phyloP scores from a whole-genome alignment of 2,329 filamentous ascomycete species.

The Aspergillus pseudoterreus region DNA sequence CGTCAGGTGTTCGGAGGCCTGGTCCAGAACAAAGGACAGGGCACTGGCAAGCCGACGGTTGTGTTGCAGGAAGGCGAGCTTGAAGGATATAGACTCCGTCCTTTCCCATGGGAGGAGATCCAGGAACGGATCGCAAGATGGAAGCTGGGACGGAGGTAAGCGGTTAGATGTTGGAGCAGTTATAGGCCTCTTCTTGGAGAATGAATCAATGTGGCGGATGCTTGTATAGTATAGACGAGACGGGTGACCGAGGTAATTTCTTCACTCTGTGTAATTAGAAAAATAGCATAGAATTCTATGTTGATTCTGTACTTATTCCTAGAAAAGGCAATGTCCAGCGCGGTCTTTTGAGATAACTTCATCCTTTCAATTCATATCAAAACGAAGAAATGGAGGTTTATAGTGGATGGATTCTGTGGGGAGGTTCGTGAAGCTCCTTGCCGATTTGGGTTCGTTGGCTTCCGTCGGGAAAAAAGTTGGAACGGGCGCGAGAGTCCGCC shows the following conservation, averaged over 20 bases:
- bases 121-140: conserved; percentile 80
- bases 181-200: background rate
- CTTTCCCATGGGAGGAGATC: conserved; percentile 81
- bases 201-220: background rate
- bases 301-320: conserved; percentile 13
- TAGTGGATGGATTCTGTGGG: background rate
- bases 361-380: background rate
- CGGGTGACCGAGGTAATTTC: conserved; percentile 3
- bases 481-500: conserved; percentile 18
- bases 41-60: conserved; percentile 87
- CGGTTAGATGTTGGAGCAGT: background rate
- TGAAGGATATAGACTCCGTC: conserved; percentile 62
- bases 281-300: conserved; percentile 5
- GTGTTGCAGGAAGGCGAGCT: conserved; percentile 88
- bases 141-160: conserved; percentile 67
- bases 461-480: conserved; percentile 39
- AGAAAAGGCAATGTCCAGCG: background rate
- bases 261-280: conserved; percentile 20
- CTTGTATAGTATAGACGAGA: conserved; percentile 10
- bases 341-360: background rate
- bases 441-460: conserved; percentile 24
- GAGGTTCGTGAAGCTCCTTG: conserved; percentile 28
- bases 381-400: background rate
- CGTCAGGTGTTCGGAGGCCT: conserved; percentile 71
- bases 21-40: conserved; percentile 69